Conservation (phyloP, 2,329 filamentous ascomycete species). For the Neopestalotiopsis sp. region DNA sequence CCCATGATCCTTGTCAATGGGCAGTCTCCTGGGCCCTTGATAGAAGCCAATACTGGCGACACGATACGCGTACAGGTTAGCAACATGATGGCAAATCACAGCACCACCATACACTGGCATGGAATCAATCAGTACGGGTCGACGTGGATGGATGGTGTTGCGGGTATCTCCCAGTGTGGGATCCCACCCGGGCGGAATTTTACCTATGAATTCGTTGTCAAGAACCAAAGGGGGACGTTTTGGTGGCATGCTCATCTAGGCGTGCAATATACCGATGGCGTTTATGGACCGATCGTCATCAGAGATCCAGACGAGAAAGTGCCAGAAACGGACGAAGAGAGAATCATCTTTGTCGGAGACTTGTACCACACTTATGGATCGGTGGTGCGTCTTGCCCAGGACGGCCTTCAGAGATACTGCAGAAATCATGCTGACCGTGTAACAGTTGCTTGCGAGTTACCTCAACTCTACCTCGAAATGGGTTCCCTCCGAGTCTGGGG, state of each 20-base stretch:
- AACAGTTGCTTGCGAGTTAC: conserved; percentile 33
- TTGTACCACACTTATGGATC: conserved; percentile 43
- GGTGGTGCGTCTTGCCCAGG: conserved; percentile 29
- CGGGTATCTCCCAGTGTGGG: conserved; percentile 64
- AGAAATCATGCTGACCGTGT: conserved; percentile 19
- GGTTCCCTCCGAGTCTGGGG: conserved; percentile 39
- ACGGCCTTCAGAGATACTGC: neutral
- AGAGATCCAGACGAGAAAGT: conserved; percentile 40
- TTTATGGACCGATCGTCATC: conserved; percentile 64
- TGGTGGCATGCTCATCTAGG: conserved; percentile 67
- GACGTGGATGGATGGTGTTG: conserved; percentile 69
- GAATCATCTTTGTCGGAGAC: conserved; percentile 44
- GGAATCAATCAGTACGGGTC: conserved; percentile 69
- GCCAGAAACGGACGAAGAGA: conserved; percentile 37
- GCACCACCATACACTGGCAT: conserved; percentile 70
- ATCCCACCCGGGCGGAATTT: conserved; percentile 61
- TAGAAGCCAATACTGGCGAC: conserved; percentile 50
- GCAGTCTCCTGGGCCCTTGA: conserved; percentile 48
- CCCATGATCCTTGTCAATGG: conserved; percentile 45
- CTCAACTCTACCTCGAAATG: conserved; percentile 39
- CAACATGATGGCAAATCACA: conserved; percentile 41
- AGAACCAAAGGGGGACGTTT: conserved; percentile 43
- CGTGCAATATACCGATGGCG: conserved; percentile 68
- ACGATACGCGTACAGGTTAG: conserved; percentile 44
- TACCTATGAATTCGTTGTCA: conserved; percentile 64